Evolutionary conservation across 306 rosid genomes (phyloP), one percentile per base, ranked within the genome.

Genomic region (Chamaecrista fasciculata): DNA sequence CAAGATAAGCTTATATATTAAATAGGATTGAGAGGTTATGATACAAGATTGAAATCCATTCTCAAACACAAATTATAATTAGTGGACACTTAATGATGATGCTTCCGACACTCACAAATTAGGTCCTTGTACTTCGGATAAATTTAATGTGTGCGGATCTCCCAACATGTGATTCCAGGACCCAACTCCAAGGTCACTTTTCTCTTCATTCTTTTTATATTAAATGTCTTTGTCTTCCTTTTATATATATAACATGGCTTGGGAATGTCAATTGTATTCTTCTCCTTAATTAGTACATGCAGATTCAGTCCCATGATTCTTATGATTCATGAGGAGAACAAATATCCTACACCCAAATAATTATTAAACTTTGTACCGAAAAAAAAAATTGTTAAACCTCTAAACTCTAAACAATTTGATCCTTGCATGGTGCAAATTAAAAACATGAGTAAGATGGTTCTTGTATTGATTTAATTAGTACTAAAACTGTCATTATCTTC

Each of bases 61-160:
- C 43, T 10, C 9, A 58, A 58, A 16, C 25, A 1, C 69, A 4
- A 33, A 62, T 68, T 79, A 66, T 33, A 33, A 62, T 68, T 79
- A 66, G 73, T 64, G 75, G 81, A 69, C 36, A 42, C 67, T 70
- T 77, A 76, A 81, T 83, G 73, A 73, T 86, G 55, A 44, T 62
- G 77, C 69, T 69, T 76, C 67, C 75, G 84, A 83, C 78, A 64
- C 65, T 75, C 82, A 80, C 69, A 49, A 73, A 70, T 67, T 66
- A 67, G 39, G 24, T 58, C 69, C 21, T 67, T 50, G 70, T 80
- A 28, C 62, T 57, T 72, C 72, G 78, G 66, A 78, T 77, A 56
- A 67, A 29, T 63, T 51, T 62, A 63, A 53, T 60, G 70, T 29
- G 56, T 8, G 67, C 73, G 57, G 79, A 81, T 76, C 76, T 79